These are phyloP conservation scores for Candida ponderosae DNA, from an alignment of 805 yeast genomes.

Conservation along the genomic window DNA sequence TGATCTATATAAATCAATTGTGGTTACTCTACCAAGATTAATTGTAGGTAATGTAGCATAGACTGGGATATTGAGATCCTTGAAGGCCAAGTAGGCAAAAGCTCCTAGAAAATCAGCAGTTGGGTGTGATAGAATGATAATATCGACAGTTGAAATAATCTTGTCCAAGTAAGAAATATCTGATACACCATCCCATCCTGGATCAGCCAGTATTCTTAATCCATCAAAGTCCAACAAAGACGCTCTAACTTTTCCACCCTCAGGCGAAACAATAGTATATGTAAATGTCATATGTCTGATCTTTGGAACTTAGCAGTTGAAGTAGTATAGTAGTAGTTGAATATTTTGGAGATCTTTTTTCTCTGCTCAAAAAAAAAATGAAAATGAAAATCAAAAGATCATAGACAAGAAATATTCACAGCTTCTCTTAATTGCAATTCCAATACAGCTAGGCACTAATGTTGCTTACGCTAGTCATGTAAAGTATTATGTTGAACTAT, in stretches of 20 bases:
- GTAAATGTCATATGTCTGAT: slow-evolving; percentile 24
- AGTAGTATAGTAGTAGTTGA: too few relatives aligned
- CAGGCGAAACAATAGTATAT: slow-evolving; percentile 19
- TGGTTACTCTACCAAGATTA: slow-evolving; percentile 77
- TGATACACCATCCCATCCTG: slow-evolving; percentile 60
- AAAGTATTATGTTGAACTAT: too few relatives aligned
- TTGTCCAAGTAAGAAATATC: slow-evolving; percentile 34
- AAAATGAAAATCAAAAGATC: too few relatives aligned
- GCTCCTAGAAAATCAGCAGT: slow-evolving; percentile 77
- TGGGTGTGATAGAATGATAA: slow-evolving; percentile 81
- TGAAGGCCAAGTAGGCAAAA: slow-evolving; percentile 58
- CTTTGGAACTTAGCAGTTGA: too few relatives aligned
- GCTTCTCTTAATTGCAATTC: too few relatives aligned
- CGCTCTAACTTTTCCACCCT: slow-evolving; percentile 24
- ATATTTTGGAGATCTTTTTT: too few relatives aligned
- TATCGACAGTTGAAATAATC: slow-evolving; percentile 44
- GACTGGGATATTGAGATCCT: slow-evolving; percentile 58
- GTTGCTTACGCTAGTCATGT: too few relatives aligned
- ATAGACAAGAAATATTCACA: too few relatives aligned
- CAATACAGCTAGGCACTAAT: too few relatives aligned
- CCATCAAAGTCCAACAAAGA: slow-evolving; percentile 50
- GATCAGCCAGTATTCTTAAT: slow-evolving; percentile 58
- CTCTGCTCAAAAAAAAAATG: too few relatives aligned
- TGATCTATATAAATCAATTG: slow-evolving; percentile 74
- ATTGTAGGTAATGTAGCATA: slow-evolving; percentile 88